Conservation (phyloP, 768 basidiomycete genomes). For the Calocera cornea region DNA sequence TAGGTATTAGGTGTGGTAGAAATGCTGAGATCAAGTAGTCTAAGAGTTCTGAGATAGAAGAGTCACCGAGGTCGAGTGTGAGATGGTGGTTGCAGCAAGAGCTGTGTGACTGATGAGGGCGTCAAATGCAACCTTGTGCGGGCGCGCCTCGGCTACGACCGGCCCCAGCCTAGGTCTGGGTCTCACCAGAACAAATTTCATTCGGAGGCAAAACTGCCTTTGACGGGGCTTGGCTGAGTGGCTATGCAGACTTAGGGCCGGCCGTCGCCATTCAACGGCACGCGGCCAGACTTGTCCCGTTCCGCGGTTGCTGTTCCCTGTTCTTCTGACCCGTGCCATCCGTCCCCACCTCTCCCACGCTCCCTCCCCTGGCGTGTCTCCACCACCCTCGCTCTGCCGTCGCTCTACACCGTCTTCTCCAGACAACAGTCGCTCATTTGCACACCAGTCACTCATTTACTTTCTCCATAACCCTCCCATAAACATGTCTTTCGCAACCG, state of each 20-base stretch:
- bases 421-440: slow-evolving; percentile 2
- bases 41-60: not conserved
- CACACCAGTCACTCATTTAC: slow-evolving; percentile 1
- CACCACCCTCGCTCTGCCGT: not conserved
- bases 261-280: not conserved
- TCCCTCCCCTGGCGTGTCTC: not conserved
- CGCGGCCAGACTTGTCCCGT: not conserved
- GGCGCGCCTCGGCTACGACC: not conserved
- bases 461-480: not conserved
- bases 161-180: not conserved
- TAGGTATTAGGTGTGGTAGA: not conserved
- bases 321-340: not conserved
- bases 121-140: not conserved
- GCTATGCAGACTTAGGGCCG: not conserved
- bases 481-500: slow-evolving; percentile 1
- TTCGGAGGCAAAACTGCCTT: not conserved
- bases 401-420: not conserved
- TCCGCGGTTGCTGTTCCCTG: not conserved
- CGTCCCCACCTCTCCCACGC: not conserved
- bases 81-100: not conserved
- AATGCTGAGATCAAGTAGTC: not conserved
- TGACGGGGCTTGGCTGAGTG: not conserved
- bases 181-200: slow-evolving; percentile 2
- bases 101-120: not conserved
- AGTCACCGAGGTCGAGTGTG: not conserved